A percentile compares a stretch with the other conserved stretches of the same genome.
phyloP scores from a whole-genome alignment of 352 stramenopile genomes.

The Lagenidium giganteum region DNA sequence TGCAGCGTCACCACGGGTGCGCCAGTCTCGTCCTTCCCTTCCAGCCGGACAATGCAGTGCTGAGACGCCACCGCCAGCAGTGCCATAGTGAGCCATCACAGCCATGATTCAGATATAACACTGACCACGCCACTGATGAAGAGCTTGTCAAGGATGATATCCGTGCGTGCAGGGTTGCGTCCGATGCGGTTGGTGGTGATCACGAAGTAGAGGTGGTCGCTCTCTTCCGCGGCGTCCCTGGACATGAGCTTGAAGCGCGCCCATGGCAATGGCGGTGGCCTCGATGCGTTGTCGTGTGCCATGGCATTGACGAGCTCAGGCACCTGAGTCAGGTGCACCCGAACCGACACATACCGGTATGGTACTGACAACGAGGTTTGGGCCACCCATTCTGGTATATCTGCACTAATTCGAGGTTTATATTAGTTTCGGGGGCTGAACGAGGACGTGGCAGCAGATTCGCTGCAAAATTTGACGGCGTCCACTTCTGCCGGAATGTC shows the following conservation, averaged over 20 bases:
- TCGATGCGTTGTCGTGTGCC: no score
- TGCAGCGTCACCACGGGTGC: conserved; percentile 26
- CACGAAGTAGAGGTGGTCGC: conserved; percentile 46
- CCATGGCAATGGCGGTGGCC: no score
- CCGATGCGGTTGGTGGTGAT: conserved; percentile 34
- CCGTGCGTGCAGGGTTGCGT: conserved; percentile 27
- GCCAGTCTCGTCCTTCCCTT: conserved; percentile 13
- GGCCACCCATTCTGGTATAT: no score
- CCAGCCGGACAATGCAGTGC: conserved; percentile 44
- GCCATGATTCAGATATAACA: conserved; percentile 4
- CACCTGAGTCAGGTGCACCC: no score
- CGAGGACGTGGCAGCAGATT: no score
- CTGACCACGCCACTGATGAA: conserved; percentile 60
- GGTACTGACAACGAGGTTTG: no score
- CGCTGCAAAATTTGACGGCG: no score
- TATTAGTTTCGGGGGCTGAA: no score
- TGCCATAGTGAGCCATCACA: conserved; percentile 1
- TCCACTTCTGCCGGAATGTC: no score
- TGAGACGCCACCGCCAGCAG: conserved; percentile 13
- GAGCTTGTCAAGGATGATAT: conserved; percentile 36
- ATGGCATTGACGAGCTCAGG: no score
- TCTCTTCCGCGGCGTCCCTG: conserved; percentile 28
- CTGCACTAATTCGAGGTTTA: no score
- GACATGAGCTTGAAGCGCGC: conserved; percentile 43
- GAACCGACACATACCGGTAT: no score